These are phyloP conservation scores for Acanthamoeba sp. DNA, from an alignment of 208 protist genomes.

Conservation along the genomic window DNA sequence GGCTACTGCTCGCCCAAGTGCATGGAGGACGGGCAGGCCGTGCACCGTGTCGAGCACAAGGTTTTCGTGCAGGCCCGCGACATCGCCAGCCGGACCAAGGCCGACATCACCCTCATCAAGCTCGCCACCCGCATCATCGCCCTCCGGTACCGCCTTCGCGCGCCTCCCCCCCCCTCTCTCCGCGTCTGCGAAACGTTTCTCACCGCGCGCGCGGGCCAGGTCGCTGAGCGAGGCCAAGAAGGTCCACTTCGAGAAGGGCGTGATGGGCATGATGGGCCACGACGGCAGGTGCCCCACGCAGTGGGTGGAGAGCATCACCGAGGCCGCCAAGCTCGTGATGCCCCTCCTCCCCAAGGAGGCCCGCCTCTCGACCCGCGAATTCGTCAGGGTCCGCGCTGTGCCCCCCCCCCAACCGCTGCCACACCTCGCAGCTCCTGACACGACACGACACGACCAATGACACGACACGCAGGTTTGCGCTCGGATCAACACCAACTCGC, in stretches of 20 bases:
- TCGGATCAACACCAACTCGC: slow-evolving; percentile 58
- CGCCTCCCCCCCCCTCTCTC: neutral
- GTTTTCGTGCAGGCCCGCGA: neutral
- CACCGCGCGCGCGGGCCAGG: neutral
- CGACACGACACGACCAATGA: no score
- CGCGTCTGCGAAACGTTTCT: neutral
- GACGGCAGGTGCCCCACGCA: neutral
- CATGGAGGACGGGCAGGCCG: neutral
- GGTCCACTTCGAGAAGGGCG: neutral
- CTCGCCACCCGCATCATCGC: slow-evolving; percentile 3
- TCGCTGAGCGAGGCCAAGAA: neutral
- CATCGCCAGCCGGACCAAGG: neutral
- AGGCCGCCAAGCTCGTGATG: neutral
- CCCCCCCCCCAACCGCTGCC: neutral
- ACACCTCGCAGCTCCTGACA: neutral
- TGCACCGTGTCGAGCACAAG: slow-evolving; percentile 21
- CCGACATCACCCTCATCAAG: neutral
- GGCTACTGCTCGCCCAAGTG: slow-evolving; percentile 26
- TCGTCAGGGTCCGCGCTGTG: neutral
- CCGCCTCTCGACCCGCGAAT: neutral
- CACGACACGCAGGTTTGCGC: neutral
- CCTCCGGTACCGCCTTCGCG: neutral
- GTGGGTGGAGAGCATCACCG: slow-evolving; percentile 2
- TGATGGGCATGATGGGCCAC: slow-evolving; percentile 42
- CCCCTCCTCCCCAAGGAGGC: neutral